Conservation (phyloP, 2,329 filamentous ascomycete genomes). For the Trichocomaceae sp. region DNA sequence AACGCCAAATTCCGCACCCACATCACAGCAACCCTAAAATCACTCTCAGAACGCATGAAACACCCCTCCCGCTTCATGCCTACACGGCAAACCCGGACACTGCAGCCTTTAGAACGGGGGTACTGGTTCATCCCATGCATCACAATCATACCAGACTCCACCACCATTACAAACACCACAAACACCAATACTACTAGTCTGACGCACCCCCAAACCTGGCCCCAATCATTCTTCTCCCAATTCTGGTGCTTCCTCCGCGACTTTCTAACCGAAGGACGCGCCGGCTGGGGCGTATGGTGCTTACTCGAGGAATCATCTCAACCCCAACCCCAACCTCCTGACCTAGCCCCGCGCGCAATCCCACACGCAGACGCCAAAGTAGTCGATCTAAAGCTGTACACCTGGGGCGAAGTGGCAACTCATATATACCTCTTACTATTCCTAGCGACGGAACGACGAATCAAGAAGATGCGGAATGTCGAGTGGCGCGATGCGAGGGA, state of each 20-base stretch:
- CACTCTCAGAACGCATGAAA: conserved; percentile 49
- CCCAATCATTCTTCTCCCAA: conserved; percentile 25
- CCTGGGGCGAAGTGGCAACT: conserved; percentile 67
- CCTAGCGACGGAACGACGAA: conserved; percentile 58
- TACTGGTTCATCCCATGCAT: conserved; percentile 59
- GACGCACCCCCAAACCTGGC: conserved; percentile 23
- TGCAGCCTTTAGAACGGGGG: conserved; percentile 62
- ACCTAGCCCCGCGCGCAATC: not conserved
- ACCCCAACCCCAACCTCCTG: not conserved
- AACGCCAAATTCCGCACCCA: conserved; percentile 44
- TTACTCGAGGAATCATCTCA: conserved; percentile 20
- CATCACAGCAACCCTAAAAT: conserved; percentile 50
- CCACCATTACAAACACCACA: not conserved
- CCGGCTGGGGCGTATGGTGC: conserved; percentile 44
- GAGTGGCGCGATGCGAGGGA: conserved; percentile 63
- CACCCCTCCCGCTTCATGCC: conserved; percentile 52
- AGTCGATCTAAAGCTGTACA: conserved; percentile 53
- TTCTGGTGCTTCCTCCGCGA: conserved; percentile 39
- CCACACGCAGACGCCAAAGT: conserved; percentile 37
- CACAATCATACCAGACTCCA: conserved; percentile 15
- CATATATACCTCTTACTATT: conserved; percentile 72
- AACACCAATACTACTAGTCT: not conserved
- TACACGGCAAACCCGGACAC: conserved; percentile 39
- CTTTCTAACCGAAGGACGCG: conserved; percentile 35
- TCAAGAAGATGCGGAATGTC: conserved; percentile 50